Evolutionary conservation across 78 protist genomes (phyloP).

Genomic region (Guillardia theta): DNA sequence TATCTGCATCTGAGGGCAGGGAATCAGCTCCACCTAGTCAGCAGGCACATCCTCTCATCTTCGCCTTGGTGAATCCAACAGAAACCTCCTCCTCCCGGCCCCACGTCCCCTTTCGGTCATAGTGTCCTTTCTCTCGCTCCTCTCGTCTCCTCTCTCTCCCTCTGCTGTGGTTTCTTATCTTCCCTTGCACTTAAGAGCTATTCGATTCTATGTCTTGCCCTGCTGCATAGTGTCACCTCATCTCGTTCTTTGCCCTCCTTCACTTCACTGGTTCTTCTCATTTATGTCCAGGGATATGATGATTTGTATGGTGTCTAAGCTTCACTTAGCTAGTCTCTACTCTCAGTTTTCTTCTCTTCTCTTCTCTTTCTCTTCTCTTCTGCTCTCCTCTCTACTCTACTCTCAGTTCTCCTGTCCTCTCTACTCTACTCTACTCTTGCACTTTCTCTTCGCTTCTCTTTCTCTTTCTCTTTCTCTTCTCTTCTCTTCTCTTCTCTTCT

Average conservation of each 20-base stretch:
- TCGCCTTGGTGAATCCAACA: not conserved
- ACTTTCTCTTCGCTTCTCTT: not conserved
- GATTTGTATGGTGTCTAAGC: too few relatives aligned
- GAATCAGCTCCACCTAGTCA: not conserved
- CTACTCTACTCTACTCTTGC: not conserved
- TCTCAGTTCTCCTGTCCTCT: not conserved
- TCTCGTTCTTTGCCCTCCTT: too few relatives aligned
- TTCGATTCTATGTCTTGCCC: too few relatives aligned
- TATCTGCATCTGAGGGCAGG: not conserved
- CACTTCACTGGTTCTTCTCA: too few relatives aligned
- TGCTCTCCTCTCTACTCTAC: not conserved
- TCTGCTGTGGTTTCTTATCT: not conserved
- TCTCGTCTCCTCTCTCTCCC: not conserved
- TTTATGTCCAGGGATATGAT: too few relatives aligned
- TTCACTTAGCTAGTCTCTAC: too few relatives aligned
- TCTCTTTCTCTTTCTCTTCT: not conserved
- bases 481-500: not conserved
- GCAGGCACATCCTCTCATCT: not conserved
- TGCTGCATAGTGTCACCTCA: too few relatives aligned
- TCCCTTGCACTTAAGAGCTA: not conserved
- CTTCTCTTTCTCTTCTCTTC: not conserved
- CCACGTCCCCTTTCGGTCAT: not conserved
- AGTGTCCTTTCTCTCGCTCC: not conserved
- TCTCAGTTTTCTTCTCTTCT: not conserved
- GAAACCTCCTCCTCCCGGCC: not conserved